A percentile compares a stretch with the other conserved stretches of the same genome.
Conservation (phyloP, 352 stramenopile species). For the Thalassiosira exigua region DNA sequence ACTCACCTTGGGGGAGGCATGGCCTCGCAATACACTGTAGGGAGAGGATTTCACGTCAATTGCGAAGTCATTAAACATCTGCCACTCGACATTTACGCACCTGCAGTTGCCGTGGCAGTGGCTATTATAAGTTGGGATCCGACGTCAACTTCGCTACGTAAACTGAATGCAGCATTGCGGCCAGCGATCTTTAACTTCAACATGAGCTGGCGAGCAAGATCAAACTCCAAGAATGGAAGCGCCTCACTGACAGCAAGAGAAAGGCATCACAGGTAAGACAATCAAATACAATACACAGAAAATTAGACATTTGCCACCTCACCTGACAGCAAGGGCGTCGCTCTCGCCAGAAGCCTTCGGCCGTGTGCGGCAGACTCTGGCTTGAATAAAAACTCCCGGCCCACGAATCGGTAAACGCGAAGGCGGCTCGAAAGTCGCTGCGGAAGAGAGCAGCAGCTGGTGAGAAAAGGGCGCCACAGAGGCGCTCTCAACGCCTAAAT, state of each 20-base stretch:
- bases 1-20: conserved; percentile 92
- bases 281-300: not conserved
- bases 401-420: conserved; percentile 73
- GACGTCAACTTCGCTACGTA: conserved; percentile 79
- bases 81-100: too few species aligned
- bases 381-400: conserved; percentile 95
- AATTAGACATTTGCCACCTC: not conserved
- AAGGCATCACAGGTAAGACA: not conserved
- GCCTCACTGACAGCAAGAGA: conserved; percentile 92
- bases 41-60: conserved; percentile 25
- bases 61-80: not conserved
- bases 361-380: conserved; percentile 91
- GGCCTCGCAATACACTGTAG: conserved; percentile 89
- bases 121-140: conserved; percentile 82
- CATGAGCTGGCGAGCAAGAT: conserved; percentile 96
- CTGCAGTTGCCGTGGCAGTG: conserved; percentile 69
- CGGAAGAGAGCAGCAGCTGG: too few species aligned
- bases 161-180: conserved; percentile 94
- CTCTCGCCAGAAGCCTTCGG: conserved; percentile 92
- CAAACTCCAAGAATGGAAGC: conserved; percentile 98
- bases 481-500: too few species aligned
- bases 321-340: conserved; percentile 93
- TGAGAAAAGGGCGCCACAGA: too few species aligned
- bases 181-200: conserved; percentile 92
- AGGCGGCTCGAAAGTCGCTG: too few species aligned